Evolutionary conservation across 2,329 filamentous ascomycete genomes (phyloP), one percentile per base, ranked within the genome.

Genomic region (Pseudopithomyces chartarum): DNA sequence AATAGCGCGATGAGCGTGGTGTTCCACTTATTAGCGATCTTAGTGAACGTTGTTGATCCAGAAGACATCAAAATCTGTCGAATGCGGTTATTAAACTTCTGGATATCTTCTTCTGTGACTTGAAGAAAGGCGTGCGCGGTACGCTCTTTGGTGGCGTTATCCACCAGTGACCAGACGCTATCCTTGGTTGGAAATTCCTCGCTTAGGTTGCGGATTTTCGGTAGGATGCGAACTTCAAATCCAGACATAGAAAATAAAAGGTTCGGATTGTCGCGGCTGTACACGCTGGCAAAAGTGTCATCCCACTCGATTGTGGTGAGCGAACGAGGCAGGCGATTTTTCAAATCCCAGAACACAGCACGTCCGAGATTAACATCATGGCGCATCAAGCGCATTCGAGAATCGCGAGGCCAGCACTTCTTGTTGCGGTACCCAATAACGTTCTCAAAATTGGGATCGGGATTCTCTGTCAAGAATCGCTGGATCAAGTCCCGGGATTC

Each of bases 11-110:
- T 99, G 64, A 99, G 79, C 1, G 92, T 95, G 0, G 95, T 99
- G 78, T 99, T 99, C 95, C 96, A 99, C 80, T 99, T 99, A 80
- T 99, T 99, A 45, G 96, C 95, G 71, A 99, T 99, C 84, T 99
- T 99, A 44, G 95, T 99, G 79, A 99, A 99, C 0, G 95, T 99
- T 0, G 95, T 99, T 5, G 92, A 97, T n/a, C 95, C 96, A 56
- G 95, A 98, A 11, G 94, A 98, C 95, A 99, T 99, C 55, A 99
- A 84, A 73, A 99, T 99, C 72, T 99, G 95, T 57, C 95, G 88
- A 71, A 99, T 99, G 40, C 96, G 89, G 76, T 99, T 99, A 79
- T 99, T 99, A 83, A 99, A 99, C 78, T 98, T 98, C 64, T 94
- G 90, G 47, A 99, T 94, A 71, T 99, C 95, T 73, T 98, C 95